Base-by-base conservation (phyloP, 2,329 filamentous ascomycete species). In the Talaromyces sp. region DNA sequence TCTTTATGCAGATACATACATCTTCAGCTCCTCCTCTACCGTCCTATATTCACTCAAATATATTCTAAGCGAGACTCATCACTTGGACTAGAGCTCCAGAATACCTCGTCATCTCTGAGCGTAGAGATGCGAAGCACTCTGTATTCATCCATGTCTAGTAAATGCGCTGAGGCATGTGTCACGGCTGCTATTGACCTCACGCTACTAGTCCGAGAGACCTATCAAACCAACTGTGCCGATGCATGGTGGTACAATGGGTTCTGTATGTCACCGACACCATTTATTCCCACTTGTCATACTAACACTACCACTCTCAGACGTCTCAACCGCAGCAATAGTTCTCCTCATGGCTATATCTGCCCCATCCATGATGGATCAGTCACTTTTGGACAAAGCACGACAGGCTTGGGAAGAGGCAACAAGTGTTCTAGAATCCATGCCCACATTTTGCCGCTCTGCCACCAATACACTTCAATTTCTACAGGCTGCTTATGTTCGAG, bases 181-280 rank as follows among this genome's bases (percentile, higher is more conserved):
- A 61, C 59, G 2, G 64, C 71, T 2, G 71, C 74, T 0, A 65
- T 70, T 3, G 65, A 72, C 10, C 65, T 77, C 2, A 65, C 75
- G 2, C 62, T 64, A 0, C 65, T 72, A 6, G 63, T 75, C 1
- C 61, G 72, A 32, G 61, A 68, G 12, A 74, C 68, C 3, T 70
- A 71, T 41, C 56, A 59, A 43, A 69, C 68, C 0, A 62, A 68
- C 0, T 43, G 64, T 1, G 68, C 69, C 3, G 72, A 71, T 24
- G 65, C 69, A 3, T 75, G 72, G 74, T 76, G 74, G 74, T 75
- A 75, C 61, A 75, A 76, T 58, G 72, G 70, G 10, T 74, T 76
- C 17, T 77, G 74, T 75, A 67, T 41, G 72, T 66, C n/a, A n/a
- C n/a, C n/a, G n/a, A n/a, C n/a, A n/a, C n/a, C n/a, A n/a, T 3